These are phyloP conservation scores for Leucocoprinus sp. DNA, from an alignment of 768 basidiomycete species.

Conservation along the genomic window DNA sequence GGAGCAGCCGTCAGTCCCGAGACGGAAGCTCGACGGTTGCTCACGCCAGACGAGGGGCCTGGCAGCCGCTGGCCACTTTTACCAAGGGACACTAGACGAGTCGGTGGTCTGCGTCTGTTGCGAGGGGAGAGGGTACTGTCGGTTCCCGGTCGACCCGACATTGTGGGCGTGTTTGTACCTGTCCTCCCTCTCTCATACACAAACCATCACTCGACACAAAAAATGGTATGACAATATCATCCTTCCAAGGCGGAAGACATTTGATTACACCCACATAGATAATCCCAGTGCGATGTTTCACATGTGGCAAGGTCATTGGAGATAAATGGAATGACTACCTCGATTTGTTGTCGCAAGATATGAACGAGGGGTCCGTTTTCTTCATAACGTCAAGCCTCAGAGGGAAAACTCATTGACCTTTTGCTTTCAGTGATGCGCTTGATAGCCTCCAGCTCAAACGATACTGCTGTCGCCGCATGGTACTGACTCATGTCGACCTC, in stretches of 20 bases:
- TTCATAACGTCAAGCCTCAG: background rate
- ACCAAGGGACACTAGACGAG: constrained; percentile 3
- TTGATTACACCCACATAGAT: no score
- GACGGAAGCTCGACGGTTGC: constrained; percentile 3
- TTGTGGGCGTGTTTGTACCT: no score
- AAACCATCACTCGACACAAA: background rate
- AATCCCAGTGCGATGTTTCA: constrained; percentile 93
- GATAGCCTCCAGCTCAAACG: constrained; percentile 85
- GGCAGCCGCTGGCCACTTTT: constrained; percentile 4
- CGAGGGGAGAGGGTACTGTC: background rate
- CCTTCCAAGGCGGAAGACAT: background rate
- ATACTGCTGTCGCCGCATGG: constrained; percentile 97
- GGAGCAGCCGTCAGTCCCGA: constrained; percentile 16
- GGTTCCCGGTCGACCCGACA: background rate
- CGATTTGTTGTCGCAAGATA: constrained; percentile 69
- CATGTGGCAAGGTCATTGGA: constrained; percentile 94
- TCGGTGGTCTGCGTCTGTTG: constrained; percentile 4
- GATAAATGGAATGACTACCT: constrained; percentile 93
- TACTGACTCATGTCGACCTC: constrained; percentile 93
- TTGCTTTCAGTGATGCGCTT: constrained; percentile 72
- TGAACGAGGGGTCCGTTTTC: constrained; percentile 75
- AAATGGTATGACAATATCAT: background rate
- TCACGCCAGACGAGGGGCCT: background rate
- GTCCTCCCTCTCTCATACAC: no score
- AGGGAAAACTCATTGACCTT: background rate